Evolutionary conservation across 23 red algal genomes (phyloP), one percentile per base, ranked within the genome.

Genomic region (Gracilaria gracilis): DNA sequence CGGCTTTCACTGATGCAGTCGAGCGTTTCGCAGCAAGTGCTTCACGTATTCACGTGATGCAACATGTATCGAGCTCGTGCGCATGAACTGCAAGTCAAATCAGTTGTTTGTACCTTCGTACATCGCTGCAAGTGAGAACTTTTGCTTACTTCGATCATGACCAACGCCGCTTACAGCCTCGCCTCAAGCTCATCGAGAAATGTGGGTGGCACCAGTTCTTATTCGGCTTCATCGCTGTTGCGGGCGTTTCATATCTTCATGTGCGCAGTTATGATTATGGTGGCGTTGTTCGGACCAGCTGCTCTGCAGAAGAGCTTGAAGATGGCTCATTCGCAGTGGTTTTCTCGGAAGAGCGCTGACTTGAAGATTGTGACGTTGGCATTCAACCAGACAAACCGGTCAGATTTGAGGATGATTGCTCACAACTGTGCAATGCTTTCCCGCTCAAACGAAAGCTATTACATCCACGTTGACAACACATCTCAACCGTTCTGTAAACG

Each of bases 341-440:
- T 76, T 76, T 15, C 31, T 47, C 42, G 48, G 1, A 76, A 76
- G 21, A 46, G 48, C 20, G 44, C 72, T 7, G 48, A 48, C 48
- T 47, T 76, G 9, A 76, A 76, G 23, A 48, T 76, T 46, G 77
- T 81, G 8, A 81, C 77, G 25, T 29, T 81, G 42, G 77, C 49
- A 13, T 81, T 81, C 77, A 81, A 81, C 34, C 77, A 50, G 21
- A 81, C 42, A n/a, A 12, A 40, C 4, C 69, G 23, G 37, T 75
- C n/a, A 34, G 83, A 87, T 58, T 54, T 75, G 51, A 61, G 31
- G 15, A 73, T 55, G 44, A 36, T 87, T 15, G 7, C 57, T 55
- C 83, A 87, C 37, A 87, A 87, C 37, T 87, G 83, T 42, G 66
- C 66, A 14, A 57, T 87, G 83, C 62, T 87, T 12, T 73, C 62